These are phyloP conservation scores for Xylaria sp. DNA, from an alignment of 2,329 filamentous ascomycete species.

Conservation along the genomic window DNA sequence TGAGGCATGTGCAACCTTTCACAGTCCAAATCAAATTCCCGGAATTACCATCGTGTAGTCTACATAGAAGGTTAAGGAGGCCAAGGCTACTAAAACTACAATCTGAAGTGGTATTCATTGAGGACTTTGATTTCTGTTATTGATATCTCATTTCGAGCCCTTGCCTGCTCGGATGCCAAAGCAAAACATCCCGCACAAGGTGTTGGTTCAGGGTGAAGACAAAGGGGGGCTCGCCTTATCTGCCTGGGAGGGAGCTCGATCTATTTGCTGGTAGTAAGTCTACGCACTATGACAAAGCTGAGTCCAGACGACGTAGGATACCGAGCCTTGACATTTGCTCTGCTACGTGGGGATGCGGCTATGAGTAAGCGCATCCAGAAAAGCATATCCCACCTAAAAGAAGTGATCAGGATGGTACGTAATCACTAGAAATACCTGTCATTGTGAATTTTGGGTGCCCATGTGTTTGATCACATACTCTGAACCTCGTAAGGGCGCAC, in stretches of 20 bases:
- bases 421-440: background rate
- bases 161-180: too few species aligned
- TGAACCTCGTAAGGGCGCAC: background rate
- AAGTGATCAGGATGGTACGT: background rate
- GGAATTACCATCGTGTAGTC: background rate
- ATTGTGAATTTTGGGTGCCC: background rate
- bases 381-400: too few species aligned
- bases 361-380: too few species aligned
- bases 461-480: background rate
- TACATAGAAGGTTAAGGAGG: background rate
- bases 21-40: background rate
- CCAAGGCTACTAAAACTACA: background rate
- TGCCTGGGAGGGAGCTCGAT: background rate
- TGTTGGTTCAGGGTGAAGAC: background rate
- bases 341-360: too few species aligned
- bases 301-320: background rate
- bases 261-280: too few species aligned
- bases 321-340: background rate
- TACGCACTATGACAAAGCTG: background rate
- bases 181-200: background rate
- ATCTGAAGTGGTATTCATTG: background rate
- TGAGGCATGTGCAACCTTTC: background rate
- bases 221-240: background rate
- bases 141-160: background rate
- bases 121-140: background rate